These are phyloP conservation scores for Kluyveromyces sp. DNA, from an alignment of 1,139 yeast species.

Conservation along the genomic window DNA sequence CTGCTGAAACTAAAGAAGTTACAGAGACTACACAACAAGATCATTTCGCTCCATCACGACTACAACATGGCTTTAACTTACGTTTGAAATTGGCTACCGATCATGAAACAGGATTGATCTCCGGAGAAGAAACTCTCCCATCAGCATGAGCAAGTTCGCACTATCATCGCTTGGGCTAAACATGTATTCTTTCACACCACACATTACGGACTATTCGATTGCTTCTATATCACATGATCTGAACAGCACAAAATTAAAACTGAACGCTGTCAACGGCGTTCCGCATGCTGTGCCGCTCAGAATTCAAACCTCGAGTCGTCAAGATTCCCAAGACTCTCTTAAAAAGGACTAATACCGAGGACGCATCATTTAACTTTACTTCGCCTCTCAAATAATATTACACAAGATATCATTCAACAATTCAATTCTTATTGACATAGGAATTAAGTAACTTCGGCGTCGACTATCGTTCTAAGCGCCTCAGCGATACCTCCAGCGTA, in stretches of 20 bases:
- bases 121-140: too few relatives aligned
- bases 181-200: neutral
- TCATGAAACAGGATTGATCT: neutral
- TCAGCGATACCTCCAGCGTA: too few relatives aligned
- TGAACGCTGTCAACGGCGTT: too few relatives aligned
- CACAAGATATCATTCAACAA: neutral
- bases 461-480: too few relatives aligned
- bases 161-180: neutral
- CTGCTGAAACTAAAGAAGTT: neutral
- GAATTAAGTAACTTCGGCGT: too few relatives aligned
- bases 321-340: neutral
- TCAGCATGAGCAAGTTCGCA: neutral
- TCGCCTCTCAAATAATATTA: neutral
- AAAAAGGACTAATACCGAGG: neutral
- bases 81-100: constrained; percentile 3
- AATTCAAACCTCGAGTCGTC: neutral
- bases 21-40: neutral
- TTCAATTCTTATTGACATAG: too few relatives aligned
- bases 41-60: neutral
- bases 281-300: too few relatives aligned
- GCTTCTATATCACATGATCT: too few relatives aligned
- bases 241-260: too few relatives aligned
- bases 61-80: constrained; percentile 7
- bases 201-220: neutral
- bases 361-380: neutral